These are phyloP conservation scores for Trametes versicolor DNA, from an alignment of 1,284 basidiomycete species.

Conservation along the genomic window DNA sequence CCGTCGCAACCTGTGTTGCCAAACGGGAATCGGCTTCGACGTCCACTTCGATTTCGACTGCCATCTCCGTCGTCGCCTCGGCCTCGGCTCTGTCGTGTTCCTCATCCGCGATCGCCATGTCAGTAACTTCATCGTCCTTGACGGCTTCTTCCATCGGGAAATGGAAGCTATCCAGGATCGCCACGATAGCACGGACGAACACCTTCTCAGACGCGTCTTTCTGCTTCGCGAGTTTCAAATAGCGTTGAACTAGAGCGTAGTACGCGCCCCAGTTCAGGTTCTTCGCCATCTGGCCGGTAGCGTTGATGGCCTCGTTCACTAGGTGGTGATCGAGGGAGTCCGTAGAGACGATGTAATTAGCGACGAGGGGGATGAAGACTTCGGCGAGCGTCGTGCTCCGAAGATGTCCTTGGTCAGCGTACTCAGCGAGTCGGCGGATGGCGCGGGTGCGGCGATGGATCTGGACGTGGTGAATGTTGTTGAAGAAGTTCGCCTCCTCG, in stretches of 20 bases:
- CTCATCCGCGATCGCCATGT: constrained; percentile 42
- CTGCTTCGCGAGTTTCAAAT: constrained; percentile 78
- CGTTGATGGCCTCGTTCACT: constrained; percentile 88
- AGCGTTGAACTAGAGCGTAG: constrained; percentile 84
- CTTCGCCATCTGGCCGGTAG: constrained; percentile 80
- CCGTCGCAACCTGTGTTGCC: constrained; percentile 28
- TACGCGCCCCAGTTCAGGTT: constrained; percentile 89
- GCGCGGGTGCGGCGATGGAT: constrained; percentile 92
- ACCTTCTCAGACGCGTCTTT: constrained; percentile 84
- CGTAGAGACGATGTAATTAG: constrained; percentile 81
- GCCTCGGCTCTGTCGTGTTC: constrained; percentile 38
- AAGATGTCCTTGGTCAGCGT: constrained; percentile 76
- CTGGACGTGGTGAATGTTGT: constrained; percentile 96
- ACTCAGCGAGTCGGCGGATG: constrained; percentile 86
- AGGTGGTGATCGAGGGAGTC: constrained; percentile 89
- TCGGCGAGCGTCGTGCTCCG: constrained; percentile 82
- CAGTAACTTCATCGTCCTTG: constrained; percentile 45
- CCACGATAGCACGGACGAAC: constrained; percentile 88
- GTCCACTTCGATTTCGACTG: constrained; percentile 38
- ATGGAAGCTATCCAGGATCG: constrained; percentile 92
- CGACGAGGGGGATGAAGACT: constrained; percentile 89
- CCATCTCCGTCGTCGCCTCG: constrained; percentile 36
- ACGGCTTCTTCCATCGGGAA: constrained; percentile 75
- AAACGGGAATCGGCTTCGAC: constrained; percentile 10
- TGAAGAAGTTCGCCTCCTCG: constrained; percentile 97